phyloP scores from a whole-genome alignment of 371 early-diverging fungal species.

The Mucor irregularis region DNA sequence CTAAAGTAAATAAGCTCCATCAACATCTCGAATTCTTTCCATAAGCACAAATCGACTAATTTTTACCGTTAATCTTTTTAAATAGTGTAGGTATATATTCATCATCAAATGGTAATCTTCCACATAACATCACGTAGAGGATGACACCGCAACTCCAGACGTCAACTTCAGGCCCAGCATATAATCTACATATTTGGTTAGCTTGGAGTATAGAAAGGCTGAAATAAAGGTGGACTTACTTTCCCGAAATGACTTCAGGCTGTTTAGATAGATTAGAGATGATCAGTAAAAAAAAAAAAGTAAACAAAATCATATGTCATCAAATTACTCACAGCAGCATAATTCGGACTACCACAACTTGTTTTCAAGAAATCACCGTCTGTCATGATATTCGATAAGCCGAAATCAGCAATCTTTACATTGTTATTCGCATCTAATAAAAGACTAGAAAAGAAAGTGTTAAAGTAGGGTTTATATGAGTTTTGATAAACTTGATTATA shows the following conservation, averaged over 20 bases:
- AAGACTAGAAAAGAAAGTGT: slow-evolving; percentile 66
- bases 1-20: slow-evolving; percentile 34
- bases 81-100: slow-evolving; percentile 96
- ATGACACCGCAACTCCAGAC: slow-evolving; percentile 99
- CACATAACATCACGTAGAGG: slow-evolving; percentile 99
- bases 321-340: slow-evolving; percentile 66
- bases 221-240: slow-evolving; percentile 42
- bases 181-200: slow-evolving; percentile 50
- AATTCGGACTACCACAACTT: slow-evolving; percentile 90
- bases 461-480: background rate
- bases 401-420: slow-evolving; percentile 98
- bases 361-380: slow-evolving; percentile 97
- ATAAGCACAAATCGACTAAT: background rate
- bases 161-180: slow-evolving; percentile 98
- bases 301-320: background rate
- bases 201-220: background rate
- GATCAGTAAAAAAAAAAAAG: background rate
- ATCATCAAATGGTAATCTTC: slow-evolving; percentile 98
- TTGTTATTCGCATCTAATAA: slow-evolving; percentile 92
- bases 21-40: too few relatives aligned
- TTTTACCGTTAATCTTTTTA: slow-evolving; percentile 85
- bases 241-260: slow-evolving; percentile 96
- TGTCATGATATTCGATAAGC: slow-evolving; percentile 92
- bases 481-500: background rate
- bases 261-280: slow-evolving; percentile 11